Evolutionary conservation across 192 early-diverging fungal species (phyloP), one percentile per base, ranked within the genome.

Genomic region (Backusella tuberculispora): DNA sequence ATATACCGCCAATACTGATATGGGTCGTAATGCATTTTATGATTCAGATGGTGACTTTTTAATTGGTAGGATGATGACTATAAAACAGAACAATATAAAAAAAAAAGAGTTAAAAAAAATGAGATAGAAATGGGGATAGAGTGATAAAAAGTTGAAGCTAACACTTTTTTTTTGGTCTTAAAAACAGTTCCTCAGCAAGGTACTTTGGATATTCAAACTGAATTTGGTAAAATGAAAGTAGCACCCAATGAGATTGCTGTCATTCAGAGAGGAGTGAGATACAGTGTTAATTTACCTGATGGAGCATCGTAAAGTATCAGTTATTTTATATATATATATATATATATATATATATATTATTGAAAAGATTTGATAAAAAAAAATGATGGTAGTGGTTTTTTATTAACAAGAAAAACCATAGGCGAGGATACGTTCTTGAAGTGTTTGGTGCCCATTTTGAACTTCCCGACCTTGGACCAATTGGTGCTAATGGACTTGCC

Each of bases 391-490:
- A 56, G 17, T 19, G 50, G 19, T 43, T 69, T 29, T 60, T 69
- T 17, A 5, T 42, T 38, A 7, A 4, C 26, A 0, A 50, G 7
- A 50, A 48, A 50, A 50, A n/a, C 0, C 40, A 44, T 78, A 85
- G 83, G 46, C 95, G 97, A 26, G 97, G 97, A 1, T 99, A 97
- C 81, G 85, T 98, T 68, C 86, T 93, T 63, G 97, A 99, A 76
- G 90, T 95, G 26, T 98, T 92, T 81, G 90, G 90, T 50, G 87
- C 90, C 40, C 95, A 95, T 80, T 99, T 94, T 90, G 92, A 96
- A 82, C 88, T 99, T 4, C 97, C 97, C 24, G 96, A 99, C 71
- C 88, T 97, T 0, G 97, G 97, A 0, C 95, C 96, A 14, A 99
- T 99, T 69, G 89, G 90, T 53, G 90, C 97, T 38, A 99, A 99